Conservation (phyloP, 257 asterid genomes). For the Solanum commersonii region DNA sequence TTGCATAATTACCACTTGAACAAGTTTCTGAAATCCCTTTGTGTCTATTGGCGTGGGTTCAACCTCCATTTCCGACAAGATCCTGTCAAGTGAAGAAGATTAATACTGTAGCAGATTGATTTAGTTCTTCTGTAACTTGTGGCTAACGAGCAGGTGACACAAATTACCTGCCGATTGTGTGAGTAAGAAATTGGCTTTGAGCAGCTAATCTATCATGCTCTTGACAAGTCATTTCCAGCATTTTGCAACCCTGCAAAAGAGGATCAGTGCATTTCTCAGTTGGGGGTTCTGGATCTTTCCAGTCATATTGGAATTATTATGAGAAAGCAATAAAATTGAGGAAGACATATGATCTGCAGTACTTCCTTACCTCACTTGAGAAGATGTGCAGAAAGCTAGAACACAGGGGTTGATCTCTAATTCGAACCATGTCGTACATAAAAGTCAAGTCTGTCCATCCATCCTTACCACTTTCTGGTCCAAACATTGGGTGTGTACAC, state of each 20-base stretch:
- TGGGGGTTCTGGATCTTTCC: not conserved
- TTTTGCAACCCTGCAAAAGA: constrained; percentile 62
- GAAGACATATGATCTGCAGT: not conserved
- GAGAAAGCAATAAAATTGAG: not conserved
- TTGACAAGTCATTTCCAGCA: constrained; percentile 86
- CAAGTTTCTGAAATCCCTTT: constrained; percentile 77
- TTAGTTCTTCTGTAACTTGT: not conserved
- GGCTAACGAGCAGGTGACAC: not conserved
- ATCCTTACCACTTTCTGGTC: constrained; percentile 79
- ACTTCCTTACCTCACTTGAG: constrained; percentile 45
- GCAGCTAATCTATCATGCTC: constrained; percentile 77
- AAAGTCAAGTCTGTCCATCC: constrained; percentile 69
- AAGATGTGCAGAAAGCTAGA: constrained; percentile 61
- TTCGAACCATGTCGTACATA: constrained; percentile 63
- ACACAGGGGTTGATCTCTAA: constrained; percentile 44
- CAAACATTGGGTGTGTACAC: constrained; percentile 96
- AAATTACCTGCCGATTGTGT: constrained; percentile 67
- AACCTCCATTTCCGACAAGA: constrained; percentile 57
- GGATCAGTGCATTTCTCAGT: not conserved
- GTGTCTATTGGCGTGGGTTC: constrained; percentile 80
- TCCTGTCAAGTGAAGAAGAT: constrained; percentile 28
- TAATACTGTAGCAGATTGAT: not conserved
- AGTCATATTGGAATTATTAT: not conserved
- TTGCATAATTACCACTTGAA: constrained; percentile 57
- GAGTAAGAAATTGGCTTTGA: constrained; percentile 75